Base-by-base conservation (phyloP, 306 rosid genomes). In the Trifolium subterraneum region DNA sequence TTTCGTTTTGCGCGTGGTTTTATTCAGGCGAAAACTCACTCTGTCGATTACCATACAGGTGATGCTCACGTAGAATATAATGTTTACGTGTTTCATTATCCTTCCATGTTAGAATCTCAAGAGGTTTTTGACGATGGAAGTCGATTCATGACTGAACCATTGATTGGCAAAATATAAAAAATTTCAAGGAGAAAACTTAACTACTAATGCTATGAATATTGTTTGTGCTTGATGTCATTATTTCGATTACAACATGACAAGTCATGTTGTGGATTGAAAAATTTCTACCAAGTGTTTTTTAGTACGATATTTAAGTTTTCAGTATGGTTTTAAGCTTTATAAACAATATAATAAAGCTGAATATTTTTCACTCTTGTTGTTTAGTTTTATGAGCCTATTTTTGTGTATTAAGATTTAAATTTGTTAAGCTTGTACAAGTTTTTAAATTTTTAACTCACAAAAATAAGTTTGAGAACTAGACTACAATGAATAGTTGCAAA, bases 1-100 rank as follows among this genome's bases (percentile, higher is more conserved):
- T 90, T 92, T 79, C 81, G 89, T 29, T 92, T 90, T 27, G 96
- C 96, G 0, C 88, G 88, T 12, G 98, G 98, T 1, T 90, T 77
- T 64, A 88, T 86, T 56, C 84, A 23, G 15, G 90, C 90, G 2
- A 83, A 38, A 41, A 78, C 80, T 74, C 75, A 79, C 16, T 0
- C 6, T 6, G 0, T 82, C 0, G 68, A 92, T 51, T 0, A 6
- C 7, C 27, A 19, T 5, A 66, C 65, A 3, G 84, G 84, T 0
- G 77, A 92, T 67, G 90, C 90, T 29, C 19, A 83, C 2, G 90
- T 87, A 15, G 96, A 92, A 41, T 90, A 84, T 74, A 84, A 90
- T 29, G 84, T 88, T 2, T 88, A 82, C 2, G 96, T 88, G 5
- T 76, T 72, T n/a, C 97, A 89, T 70, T 86, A 86, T 64, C 76